phyloP scores from a whole-genome alignment of 2,329 filamentous ascomycete genomes.

The Dactylellina drechsleri region DNA sequence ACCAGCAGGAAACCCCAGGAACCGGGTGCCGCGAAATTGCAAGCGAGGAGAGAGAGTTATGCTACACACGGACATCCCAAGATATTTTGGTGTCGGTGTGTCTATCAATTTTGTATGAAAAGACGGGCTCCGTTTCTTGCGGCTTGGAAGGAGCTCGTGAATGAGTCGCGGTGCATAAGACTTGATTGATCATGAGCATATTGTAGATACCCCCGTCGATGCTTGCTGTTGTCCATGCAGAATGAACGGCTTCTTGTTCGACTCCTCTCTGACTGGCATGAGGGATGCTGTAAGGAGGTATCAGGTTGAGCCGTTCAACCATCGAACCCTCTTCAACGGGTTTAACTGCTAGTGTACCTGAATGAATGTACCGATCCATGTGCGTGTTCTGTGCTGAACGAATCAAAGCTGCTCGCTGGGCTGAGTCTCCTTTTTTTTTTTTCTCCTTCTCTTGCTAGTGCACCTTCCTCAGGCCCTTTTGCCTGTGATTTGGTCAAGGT shows the following conservation, averaged over 20 bases:
- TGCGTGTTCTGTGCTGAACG: neutral
- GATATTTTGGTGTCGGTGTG: slow-evolving; percentile 4
- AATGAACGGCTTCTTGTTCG: slow-evolving; percentile 12
- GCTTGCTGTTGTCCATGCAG: neutral
- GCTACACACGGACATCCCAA: neutral
- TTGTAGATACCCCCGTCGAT: neutral
- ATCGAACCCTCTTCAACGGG: too few relatives aligned
- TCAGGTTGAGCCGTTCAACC: slow-evolving; percentile 47
- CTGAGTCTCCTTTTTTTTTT: neutral
- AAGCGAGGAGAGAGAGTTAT: slow-evolving; percentile 16
- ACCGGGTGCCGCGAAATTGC: slow-evolving; percentile 1
- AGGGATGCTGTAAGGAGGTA: slow-evolving; percentile 43
- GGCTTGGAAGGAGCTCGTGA: neutral
- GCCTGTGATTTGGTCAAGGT: neutral
- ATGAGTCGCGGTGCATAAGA: too few relatives aligned
- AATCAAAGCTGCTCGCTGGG: neutral
- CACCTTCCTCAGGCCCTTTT: too few relatives aligned
- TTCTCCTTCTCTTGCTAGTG: neutral
- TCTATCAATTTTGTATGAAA: slow-evolving; percentile 24
- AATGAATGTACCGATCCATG: neutral
- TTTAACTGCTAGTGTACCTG: slow-evolving; percentile 2
- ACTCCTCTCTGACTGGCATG: slow-evolving; percentile 28
- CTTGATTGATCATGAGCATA: too few relatives aligned
- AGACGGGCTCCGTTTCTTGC: slow-evolving; percentile 35
- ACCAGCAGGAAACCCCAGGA: neutral